Conservation (phyloP, 2,329 filamentous ascomycete genomes). For the Hymenoscyphus repandus region DNA sequence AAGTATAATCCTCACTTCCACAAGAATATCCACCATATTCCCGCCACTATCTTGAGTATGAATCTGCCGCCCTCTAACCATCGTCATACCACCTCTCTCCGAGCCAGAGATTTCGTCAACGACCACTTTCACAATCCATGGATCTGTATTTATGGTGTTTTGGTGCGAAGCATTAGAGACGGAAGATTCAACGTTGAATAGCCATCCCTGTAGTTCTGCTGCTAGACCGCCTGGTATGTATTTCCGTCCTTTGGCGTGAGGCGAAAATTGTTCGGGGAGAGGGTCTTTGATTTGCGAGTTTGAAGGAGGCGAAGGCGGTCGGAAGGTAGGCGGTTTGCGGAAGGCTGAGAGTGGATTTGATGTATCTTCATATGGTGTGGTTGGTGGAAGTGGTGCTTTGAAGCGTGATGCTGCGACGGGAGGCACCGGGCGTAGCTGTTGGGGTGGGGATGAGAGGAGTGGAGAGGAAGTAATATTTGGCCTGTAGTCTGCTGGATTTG, state of each 20-base stretch:
- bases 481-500: conserved; percentile 7
- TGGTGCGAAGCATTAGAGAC: conserved; percentile 9
- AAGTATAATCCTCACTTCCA: conserved; percentile 24
- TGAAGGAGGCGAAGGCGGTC: conserved; percentile 23
- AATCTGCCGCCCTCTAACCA: conserved; percentile 26
- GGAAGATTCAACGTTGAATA: conserved; percentile 37
- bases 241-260: conserved; percentile 43
- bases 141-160: conserved; percentile 9
- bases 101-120: conserved; percentile 26
- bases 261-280: conserved; percentile 48
- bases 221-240: conserved; percentile 45
- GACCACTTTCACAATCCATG: conserved; percentile 27
- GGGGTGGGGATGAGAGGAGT: conserved; percentile 26
- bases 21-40: conserved; percentile 17
- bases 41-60: conserved; percentile 7
- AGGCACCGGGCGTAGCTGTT: conserved; percentile 9
- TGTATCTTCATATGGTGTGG: conserved; percentile 12
- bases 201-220: conserved; percentile 43
- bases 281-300: conserved; percentile 28
- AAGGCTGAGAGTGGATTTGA: conserved; percentile 14
- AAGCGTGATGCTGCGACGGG: conserved; percentile 28
- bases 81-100: conserved; percentile 22
- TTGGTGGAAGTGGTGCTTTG: conserved; percentile 19
- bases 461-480: conserved; percentile 10
- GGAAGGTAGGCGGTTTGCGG: conserved; percentile 30